phyloP scores from a whole-genome alignment of 805 yeast species.

The Myxozyma geophila region DNA sequence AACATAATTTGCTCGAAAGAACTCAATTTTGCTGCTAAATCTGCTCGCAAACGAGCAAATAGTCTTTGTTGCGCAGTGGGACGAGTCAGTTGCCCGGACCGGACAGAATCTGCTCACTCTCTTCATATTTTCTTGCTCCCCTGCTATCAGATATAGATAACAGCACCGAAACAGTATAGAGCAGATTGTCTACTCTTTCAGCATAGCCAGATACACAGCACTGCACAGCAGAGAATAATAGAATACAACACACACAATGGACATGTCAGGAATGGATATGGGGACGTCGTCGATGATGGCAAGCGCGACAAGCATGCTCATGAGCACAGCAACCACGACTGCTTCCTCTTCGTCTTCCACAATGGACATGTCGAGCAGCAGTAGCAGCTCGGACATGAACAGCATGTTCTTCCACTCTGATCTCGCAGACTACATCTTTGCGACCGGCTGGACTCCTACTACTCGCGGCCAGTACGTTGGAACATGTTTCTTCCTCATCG shows the following conservation, averaged over 20 bases:
- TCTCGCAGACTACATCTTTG: slow-evolving; percentile 35
- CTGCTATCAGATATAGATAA: neutral
- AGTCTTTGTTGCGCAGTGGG: neutral
- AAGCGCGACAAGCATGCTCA: slow-evolving; percentile 1
- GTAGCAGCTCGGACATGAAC: slow-evolving; percentile 17
- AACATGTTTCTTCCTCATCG: slow-evolving; percentile 41
- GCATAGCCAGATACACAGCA: neutral
- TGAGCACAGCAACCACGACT: slow-evolving; percentile 10
- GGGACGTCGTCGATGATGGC: slow-evolving; percentile 3
- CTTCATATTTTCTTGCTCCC: neutral
- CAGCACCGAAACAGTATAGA: too few relatives aligned
- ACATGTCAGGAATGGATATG: slow-evolving; percentile 24
- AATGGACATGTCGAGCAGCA: slow-evolving; percentile 18
- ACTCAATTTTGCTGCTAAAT: neutral
- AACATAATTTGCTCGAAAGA: too few relatives aligned
- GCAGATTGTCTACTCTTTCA: too few relatives aligned
- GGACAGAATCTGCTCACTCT: neutral
- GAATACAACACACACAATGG: neutral
- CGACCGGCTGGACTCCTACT: slow-evolving; percentile 40
- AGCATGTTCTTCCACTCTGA: slow-evolving; percentile 40
- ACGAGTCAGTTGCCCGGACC: neutral
- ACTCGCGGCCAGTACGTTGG: slow-evolving; percentile 42
- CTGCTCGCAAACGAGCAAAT: neutral
- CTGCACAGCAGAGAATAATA: neutral
- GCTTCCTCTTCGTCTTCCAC: slow-evolving; percentile 22